Evolutionary conservation across 1,139 yeast genomes (phyloP).

Genomic region (Protomyces macrosporus): DNA sequence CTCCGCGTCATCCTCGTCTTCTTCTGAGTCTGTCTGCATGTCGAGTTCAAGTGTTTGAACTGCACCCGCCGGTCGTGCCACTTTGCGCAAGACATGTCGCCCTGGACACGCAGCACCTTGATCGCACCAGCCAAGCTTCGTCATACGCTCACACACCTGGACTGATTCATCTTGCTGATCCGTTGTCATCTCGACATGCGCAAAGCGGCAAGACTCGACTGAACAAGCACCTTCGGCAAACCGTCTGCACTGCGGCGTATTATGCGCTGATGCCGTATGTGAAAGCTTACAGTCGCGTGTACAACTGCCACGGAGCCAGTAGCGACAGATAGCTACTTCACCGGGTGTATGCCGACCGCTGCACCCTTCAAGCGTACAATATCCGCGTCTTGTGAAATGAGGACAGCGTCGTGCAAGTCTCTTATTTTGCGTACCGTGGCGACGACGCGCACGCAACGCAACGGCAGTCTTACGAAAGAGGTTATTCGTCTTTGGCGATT

Average conservation of each 20-base stretch:
- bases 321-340: constrained; percentile 54
- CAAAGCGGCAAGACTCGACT: constrained; percentile 52
- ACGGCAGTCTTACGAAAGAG: constrained; percentile 32
- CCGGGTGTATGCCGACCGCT: constrained; percentile 51
- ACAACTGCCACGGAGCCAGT: constrained; percentile 46
- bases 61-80: constrained; percentile 6
- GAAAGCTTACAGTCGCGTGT: constrained; percentile 50
- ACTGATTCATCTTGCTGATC: constrained; percentile 44
- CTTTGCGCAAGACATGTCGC: constrained; percentile 47
- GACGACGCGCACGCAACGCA: constrained; percentile 18
- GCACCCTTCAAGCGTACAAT: constrained; percentile 41
- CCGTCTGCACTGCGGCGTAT: constrained; percentile 62
- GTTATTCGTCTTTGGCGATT: constrained; percentile 36
- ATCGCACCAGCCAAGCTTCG: constrained; percentile 63
- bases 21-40: neutral
- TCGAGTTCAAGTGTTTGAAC: neutral
- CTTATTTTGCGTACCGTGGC: constrained; percentile 4
- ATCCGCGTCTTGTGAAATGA: constrained; percentile 39
- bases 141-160: constrained; percentile 59
- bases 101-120: constrained; percentile 56
- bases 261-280: constrained; percentile 56
- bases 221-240: constrained; percentile 50
- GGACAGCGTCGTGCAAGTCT: constrained; percentile 34
- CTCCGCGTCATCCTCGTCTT: neutral
- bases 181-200: constrained; percentile 46